Evolutionary conservation across 108 stramenopile genomes (phyloP).

Genomic region (Stephanodiscus minutulus): DNA sequence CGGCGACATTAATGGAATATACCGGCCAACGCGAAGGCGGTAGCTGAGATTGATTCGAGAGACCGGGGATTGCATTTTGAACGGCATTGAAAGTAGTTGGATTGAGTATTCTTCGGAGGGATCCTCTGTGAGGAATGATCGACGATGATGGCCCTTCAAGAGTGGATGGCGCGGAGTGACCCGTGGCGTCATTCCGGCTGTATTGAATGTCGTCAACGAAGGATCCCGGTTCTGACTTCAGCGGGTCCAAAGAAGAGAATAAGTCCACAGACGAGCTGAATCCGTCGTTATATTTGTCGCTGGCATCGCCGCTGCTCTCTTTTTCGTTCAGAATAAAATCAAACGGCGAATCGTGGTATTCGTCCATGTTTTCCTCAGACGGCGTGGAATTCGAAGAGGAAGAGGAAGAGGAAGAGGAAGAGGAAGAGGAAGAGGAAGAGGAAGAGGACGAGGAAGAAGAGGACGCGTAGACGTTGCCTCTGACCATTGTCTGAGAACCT

Average conservation of each 20-base stretch:
- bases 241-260: not conserved
- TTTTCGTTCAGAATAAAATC: conserved; percentile 6
- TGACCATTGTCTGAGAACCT: not conserved
- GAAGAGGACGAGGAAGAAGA: not conserved
- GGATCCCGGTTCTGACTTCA: not conserved
- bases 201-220: not conserved
- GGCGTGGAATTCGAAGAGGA: not conserved
- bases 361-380: not conserved
- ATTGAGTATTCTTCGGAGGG: conserved; percentile 21
- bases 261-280: not conserved
- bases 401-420: not conserved
- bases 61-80: not conserved
- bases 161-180: not conserved
- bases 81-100: conserved; percentile 6
- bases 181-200: not conserved
- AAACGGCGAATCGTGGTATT: conserved; percentile 17
- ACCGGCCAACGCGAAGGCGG: conserved; percentile 29
- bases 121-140: conserved; percentile 24
- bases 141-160: not conserved
- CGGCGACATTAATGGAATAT: conserved; percentile 31
- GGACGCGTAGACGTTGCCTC: not conserved
- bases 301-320: not conserved
- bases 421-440: not conserved
- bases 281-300: not conserved
- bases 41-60: conserved; percentile 6